These are phyloP conservation scores for Helicostylum pulchrum DNA, from an alignment of 192 early-diverging fungal species.

Conservation along the genomic window DNA sequence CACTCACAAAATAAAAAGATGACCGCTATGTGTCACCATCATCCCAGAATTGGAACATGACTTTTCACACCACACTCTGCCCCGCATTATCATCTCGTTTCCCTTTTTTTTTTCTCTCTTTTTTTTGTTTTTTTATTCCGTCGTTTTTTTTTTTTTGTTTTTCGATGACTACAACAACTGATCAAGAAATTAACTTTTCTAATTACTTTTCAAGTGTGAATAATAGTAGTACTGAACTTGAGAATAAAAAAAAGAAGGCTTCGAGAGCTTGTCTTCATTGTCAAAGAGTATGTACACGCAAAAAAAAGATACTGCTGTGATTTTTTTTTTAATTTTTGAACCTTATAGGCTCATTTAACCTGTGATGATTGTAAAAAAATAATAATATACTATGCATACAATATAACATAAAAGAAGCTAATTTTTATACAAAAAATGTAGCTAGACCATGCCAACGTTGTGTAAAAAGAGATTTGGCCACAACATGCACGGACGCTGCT, in stretches of 20 bases:
- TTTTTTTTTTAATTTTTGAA: neutral
- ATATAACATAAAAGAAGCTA: neutral
- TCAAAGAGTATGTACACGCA: constrained; percentile 46
- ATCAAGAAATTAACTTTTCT: constrained; percentile 15
- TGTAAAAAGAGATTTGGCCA: constrained; percentile 72
- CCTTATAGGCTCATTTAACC: constrained; percentile 57
- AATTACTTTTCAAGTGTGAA: constrained; percentile 14
- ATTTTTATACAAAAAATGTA: constrained; percentile 25
- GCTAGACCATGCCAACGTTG: constrained; percentile 87
- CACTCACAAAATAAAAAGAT: neutral
- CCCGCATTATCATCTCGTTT: constrained; percentile 7
- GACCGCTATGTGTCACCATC: constrained; percentile 6
- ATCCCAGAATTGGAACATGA: constrained; percentile 3
- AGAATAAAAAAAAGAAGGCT: constrained; percentile 29
- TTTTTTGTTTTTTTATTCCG: neutral
- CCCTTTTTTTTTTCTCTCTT: neutral
- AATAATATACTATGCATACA: neutral
- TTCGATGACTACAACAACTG: constrained; percentile 7
- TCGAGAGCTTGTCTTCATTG: constrained; percentile 61
- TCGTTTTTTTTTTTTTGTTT: neutral
- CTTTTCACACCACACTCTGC: constrained; percentile 3
- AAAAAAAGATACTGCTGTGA: neutral
- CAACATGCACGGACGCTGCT: constrained; percentile 76
- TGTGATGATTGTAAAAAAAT: constrained; percentile 59
- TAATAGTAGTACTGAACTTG: neutral